Evolutionary conservation across 2,329 filamentous ascomycete genomes (phyloP).

Genomic region (Apiospora koreana): DNA sequence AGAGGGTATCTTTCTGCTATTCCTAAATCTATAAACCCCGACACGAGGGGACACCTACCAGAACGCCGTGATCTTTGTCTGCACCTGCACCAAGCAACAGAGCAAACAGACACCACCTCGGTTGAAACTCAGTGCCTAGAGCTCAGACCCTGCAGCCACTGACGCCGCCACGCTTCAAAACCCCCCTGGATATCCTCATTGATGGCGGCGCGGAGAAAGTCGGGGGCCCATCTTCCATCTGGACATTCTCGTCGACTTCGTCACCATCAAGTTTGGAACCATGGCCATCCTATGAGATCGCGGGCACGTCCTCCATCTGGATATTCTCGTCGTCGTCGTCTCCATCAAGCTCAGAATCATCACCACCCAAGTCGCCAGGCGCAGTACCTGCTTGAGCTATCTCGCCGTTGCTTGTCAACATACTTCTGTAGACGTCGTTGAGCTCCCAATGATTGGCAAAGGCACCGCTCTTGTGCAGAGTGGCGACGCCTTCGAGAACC

Average conservation of each 20-base stretch:
- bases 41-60: constrained; percentile 2
- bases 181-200: too few relatives aligned
- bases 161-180: too few relatives aligned
- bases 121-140: too few relatives aligned
- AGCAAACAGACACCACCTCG: neutral
- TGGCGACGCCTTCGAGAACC: constrained; percentile 78
- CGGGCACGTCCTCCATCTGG: constrained; percentile 78
- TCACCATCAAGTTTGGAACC: neutral
- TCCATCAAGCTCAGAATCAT: constrained; percentile 58
- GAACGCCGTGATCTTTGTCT: constrained; percentile 23
- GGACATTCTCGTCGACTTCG: neutral
- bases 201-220: too few relatives aligned
- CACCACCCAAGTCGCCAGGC: constrained; percentile 43
- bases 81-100: constrained; percentile 14
- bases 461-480: constrained; percentile 77
- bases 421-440: constrained; percentile 62
- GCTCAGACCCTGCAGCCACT: too few relatives aligned
- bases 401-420: constrained; percentile 44
- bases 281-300: constrained; percentile 19
- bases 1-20: neutral
- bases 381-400: constrained; percentile 54
- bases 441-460: constrained; percentile 88
- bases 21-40: constrained; percentile 8
- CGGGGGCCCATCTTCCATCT: too few relatives aligned
- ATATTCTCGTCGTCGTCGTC: constrained; percentile 66